These are phyloP conservation scores for Vaccinium myrtillus DNA, from an alignment of 148 eudicot genomes.

Conservation along the genomic window DNA sequence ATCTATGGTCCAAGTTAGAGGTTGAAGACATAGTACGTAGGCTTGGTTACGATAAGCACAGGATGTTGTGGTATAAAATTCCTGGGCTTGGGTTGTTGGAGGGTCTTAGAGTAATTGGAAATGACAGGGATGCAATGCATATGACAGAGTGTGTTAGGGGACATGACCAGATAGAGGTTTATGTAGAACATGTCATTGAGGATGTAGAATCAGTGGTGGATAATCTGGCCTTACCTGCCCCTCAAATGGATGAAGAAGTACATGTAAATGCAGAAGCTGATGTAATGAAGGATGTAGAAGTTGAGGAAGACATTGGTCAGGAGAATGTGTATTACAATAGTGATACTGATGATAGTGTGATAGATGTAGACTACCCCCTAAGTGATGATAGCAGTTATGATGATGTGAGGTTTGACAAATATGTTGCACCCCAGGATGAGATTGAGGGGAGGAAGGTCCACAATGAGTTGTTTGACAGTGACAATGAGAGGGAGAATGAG, in stretches of 20 bases:
- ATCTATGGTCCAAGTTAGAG: background rate
- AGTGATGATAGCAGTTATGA: no score
- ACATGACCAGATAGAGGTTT: background rate
- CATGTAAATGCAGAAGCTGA: no score
- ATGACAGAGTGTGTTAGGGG: background rate
- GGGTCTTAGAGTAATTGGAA: no score
- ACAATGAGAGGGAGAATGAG: background rate
- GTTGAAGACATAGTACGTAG: no score
- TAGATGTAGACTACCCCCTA: background rate
- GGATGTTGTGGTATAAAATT: no score
- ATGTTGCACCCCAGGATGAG: no score
- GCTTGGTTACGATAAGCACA: no score
- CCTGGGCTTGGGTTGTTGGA: no score
- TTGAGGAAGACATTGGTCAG: background rate
- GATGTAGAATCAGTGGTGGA: background rate
- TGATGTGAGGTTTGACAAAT: no score
- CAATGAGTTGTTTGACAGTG: background rate
- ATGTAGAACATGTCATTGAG: background rate
- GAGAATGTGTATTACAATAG: background rate
- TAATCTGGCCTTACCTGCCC: background rate
- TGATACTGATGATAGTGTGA: background rate
- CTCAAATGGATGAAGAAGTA: no score
- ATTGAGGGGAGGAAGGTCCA: background rate
- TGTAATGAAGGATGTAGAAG: no score
- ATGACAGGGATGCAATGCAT: background rate